A percentile compares a stretch with the other conserved stretches of the same genome.
Evolutionary conservation across 495 filamentous ascomycete species (phyloP).

Genomic region (Aspergillus egyptiacus): DNA sequence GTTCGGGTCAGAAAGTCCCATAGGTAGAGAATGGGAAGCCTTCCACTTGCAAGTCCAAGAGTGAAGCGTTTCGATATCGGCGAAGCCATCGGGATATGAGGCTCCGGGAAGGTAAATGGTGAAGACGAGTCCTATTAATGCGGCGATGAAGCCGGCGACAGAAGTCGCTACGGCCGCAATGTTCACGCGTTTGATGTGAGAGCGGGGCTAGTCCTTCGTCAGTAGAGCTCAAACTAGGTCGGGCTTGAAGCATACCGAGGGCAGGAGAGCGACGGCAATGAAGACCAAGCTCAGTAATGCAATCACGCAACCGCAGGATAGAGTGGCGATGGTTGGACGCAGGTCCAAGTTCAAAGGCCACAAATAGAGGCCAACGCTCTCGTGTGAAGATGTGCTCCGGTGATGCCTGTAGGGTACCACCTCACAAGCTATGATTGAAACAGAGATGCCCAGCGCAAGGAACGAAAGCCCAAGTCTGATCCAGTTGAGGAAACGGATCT

Average conservation of each 20-base stretch:
- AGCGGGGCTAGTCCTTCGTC: conserved; percentile 23
- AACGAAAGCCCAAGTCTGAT: conserved; percentile 33
- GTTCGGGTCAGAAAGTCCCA: neutral
- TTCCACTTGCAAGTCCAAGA: conserved; percentile 52
- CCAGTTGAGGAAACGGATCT: conserved; percentile 32
- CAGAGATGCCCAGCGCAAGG: conserved; percentile 27
- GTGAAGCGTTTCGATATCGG: conserved; percentile 39
- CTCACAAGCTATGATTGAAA: conserved; percentile 39
- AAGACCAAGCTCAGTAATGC: conserved; percentile 36
- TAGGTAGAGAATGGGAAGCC: conserved; percentile 1
- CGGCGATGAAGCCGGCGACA: conserved; percentile 33
- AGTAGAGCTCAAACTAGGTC: neutral
- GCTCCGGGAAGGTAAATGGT: conserved; percentile 39
- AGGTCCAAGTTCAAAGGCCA: conserved; percentile 48
- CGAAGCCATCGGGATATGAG: conserved; percentile 32
- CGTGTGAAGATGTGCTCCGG: conserved; percentile 30
- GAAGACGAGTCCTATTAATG: conserved; percentile 39
- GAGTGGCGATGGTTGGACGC: conserved; percentile 37
- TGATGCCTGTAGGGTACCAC: conserved; percentile 39
- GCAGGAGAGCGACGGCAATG: conserved; percentile 35
- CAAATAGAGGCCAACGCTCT: conserved; percentile 35
- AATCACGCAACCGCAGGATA: conserved; percentile 43
- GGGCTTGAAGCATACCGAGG: conserved; percentile 27
- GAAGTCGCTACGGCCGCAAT: conserved; percentile 31
- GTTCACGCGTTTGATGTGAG: conserved; percentile 36